Evolutionary conservation across 2,329 filamentous ascomycete genomes (phyloP), one percentile per base, ranked within the genome.

Genomic region (Helotiales sp.): DNA sequence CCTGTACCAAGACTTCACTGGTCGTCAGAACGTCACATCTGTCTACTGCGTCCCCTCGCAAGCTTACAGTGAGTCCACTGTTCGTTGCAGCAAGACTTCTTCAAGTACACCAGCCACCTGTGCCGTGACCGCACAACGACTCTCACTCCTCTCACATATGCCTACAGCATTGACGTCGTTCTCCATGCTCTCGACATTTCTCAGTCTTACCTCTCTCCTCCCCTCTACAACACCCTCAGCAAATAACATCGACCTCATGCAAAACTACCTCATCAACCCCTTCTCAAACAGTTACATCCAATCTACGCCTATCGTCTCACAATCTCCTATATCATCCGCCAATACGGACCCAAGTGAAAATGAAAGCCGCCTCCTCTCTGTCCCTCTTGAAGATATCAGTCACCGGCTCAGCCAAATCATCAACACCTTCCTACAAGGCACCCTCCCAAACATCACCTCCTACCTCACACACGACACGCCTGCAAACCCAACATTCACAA

Each of bases 1-100:
- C 4, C 55, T 74, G 1, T 74, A 70, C 43, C 71, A 74, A 64
- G 72, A 74, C 37, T 73, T 72, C 28, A 69, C 66, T 5, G 72
- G 71, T 4, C 26, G 45, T 7, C 17, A 63, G 20, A 71, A 74
- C 30, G 72, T 70, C 30, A 70, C 70, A n/a, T 69, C 67, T 6
- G 70, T 74, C 0, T 74, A 67, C 37, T 74, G 72, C 50, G 57
- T 65, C 1, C 70, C 70, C 1, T 61, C 63, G n/a, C 71, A 74
- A 65, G 55, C 49, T 17, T 74, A 73, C 30, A 60, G 73, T 17
- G 72, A 74, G 52, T 72, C 70, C 6, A 57, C 32, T 3, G 58
- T 74, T 7, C 17, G 40, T 11, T 74, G 72, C 49, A 61, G 22
- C 11, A 61, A 58, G 34, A 62, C 66, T 20, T 50, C 68, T 1